Evolutionary conservation across 768 basidiomycete species (phyloP).

Genomic region (Lactifluus hygrophoroides): DNA sequence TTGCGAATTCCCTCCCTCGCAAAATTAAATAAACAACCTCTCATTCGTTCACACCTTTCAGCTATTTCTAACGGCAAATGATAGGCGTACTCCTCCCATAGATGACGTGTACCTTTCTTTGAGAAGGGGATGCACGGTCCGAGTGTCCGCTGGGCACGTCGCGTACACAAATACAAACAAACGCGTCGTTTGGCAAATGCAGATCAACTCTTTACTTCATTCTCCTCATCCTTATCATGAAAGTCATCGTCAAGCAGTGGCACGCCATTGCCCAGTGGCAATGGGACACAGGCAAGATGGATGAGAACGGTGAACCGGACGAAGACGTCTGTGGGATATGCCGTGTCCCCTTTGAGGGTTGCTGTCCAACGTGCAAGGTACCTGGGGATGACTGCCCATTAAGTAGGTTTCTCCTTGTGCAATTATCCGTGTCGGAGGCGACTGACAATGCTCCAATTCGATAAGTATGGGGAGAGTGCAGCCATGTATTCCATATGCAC

Average conservation of each 20-base stretch:
- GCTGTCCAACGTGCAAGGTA: constrained; percentile 92
- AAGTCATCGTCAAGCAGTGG: constrained; percentile 76
- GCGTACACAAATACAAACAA: constrained; percentile 20
- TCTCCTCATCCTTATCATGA: constrained; percentile 43
- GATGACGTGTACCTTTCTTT: no score
- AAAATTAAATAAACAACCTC: no score
- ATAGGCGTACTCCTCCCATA: no score
- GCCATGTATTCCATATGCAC: constrained; percentile 98
- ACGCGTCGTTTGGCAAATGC: constrained; percentile 13
- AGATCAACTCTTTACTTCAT: not conserved
- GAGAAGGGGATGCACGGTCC: no score
- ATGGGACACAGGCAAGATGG: constrained; percentile 51
- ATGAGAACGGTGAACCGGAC: constrained; percentile 50
- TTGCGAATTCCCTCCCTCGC: no score
- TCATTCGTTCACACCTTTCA: no score
- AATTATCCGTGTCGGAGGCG: not conserved
- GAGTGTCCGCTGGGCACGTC: no score
- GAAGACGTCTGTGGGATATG: constrained; percentile 81
- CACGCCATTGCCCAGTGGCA: constrained; percentile 86
- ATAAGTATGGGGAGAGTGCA: constrained; percentile 95
- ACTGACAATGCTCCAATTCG: not conserved
- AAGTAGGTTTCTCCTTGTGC: constrained; percentile 43
- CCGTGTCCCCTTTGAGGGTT: constrained; percentile 85
- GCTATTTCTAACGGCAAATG: no score
- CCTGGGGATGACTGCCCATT: constrained; percentile 95